Base-by-base conservation (phyloP, 2,329 filamentous ascomycete species). In the Pseudofabraea citricarpa region DNA sequence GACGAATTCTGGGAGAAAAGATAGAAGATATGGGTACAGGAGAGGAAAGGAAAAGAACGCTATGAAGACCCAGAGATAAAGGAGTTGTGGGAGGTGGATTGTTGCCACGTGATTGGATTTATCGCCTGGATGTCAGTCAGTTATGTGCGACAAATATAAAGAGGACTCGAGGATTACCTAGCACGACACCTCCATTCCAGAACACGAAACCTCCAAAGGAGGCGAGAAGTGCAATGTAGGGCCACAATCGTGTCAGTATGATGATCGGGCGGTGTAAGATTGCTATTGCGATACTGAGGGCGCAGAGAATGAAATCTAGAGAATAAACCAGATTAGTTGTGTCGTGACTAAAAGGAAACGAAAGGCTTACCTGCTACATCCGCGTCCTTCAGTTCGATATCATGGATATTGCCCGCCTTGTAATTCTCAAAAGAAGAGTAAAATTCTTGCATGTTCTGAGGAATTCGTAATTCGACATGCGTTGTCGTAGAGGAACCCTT, bases 71-170 rank as follows among this genome's bases (percentile, higher is more conserved):
- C 90, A 95, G 53, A 97, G 83, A 59, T 98, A 98, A 15, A 97
- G 82, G 78, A 98, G 87, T 65, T 98, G 93, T 0, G 91, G 77
- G 5, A 93, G 68, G 59, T 98, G 91, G 10, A 97, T 69, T 1
- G 90, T 93, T 1, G 90, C 90, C 23, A 93, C 75, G 58, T 98
- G 93, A 59, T 95, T 96, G 20, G 87, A 84, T 67, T 96, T 97
- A 66, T 98, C 93, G 27, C 90, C 87, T 89, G 44, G n/a, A 8
- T 3, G 18, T 18, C 37, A 6, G 19, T 12, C 33, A 45, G 15
- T 19, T 31, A 32, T 37, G 37, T 6, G 35, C 20, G 36, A 24
- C 31, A 5, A 20, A n/a, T n/a, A 13, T 21, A 23, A 24, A 24
- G 20, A 9, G 13, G 22, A 36, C 23, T 31, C 12, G 24, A 5